Evolutionary conservation across 768 basidiomycete species (phyloP).

Genomic region (Macrolepiota fuliginosa): DNA sequence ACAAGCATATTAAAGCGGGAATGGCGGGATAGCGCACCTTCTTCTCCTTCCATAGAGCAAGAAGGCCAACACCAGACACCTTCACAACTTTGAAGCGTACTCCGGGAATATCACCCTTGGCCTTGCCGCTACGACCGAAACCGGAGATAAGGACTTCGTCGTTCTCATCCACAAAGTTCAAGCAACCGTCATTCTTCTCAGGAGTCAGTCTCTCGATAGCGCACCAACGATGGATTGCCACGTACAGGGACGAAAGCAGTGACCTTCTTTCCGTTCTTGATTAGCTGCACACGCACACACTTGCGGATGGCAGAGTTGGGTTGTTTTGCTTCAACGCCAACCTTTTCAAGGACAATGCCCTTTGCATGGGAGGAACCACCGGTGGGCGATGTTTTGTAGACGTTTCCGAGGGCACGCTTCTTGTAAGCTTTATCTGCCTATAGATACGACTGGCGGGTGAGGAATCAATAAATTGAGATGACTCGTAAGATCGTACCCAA

Average conservation of each 20-base stretch:
- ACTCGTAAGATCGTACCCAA: conserved; percentile 62
- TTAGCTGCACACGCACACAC: conserved; percentile 99
- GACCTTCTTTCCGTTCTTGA: conserved; percentile 99
- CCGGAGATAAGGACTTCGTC: conserved; percentile 99
- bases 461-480: not conserved
- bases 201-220: conserved; percentile 1
- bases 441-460: conserved; percentile 14
- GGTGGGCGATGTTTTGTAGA: conserved; percentile 99
- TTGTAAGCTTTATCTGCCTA: conserved; percentile 99
- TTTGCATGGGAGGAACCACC: conserved; percentile 99
- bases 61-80: conserved; percentile 98
- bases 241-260: conserved; percentile 98
- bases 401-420: conserved; percentile 98
- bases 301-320: conserved; percentile 99
- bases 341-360: conserved; percentile 99
- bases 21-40: conserved; percentile 56
- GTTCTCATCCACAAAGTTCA: conserved; percentile 99
- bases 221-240: conserved; percentile 19
- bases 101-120: conserved; percentile 99
- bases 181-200: conserved; percentile 87
- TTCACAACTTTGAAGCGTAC: conserved; percentile 99
- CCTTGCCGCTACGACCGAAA: conserved; percentile 99
- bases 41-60: conserved; percentile 99
- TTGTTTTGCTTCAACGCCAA: conserved; percentile 99
- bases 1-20: not conserved